A percentile compares a stretch with the other conserved stretches of the same genome.
These are phyloP conservation scores for Trichosanthes truncata DNA, from an alignment of 306 rosid species.

Conservation along the genomic window DNA sequence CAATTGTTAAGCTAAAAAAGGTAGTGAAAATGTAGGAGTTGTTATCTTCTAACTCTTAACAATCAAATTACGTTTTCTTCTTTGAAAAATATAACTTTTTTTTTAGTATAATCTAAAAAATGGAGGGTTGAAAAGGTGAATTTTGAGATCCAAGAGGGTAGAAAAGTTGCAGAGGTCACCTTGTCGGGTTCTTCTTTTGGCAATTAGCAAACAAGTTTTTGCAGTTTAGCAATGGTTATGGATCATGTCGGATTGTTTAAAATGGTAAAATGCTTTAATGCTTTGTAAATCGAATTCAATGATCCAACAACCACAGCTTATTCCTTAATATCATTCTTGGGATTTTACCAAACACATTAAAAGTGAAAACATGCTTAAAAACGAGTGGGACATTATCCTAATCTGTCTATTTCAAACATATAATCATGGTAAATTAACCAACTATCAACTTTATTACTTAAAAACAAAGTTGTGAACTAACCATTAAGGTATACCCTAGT, in stretches of 20 bases:
- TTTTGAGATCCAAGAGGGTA: neutral
- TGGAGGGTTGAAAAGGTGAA: neutral
- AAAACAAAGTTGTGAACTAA: neutral
- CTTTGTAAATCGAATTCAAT: neutral
- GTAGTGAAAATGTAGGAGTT: too few relatives aligned
- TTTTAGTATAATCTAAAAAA: neutral
- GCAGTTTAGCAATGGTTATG: neutral
- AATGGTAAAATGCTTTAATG: neutral
- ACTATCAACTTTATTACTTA: neutral
- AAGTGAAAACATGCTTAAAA: neutral
- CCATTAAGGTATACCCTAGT: neutral
- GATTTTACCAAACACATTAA: neutral
- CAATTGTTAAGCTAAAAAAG: too few relatives aligned
- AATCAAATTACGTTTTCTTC: too few relatives aligned
- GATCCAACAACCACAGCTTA: neutral
- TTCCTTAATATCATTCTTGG: neutral
- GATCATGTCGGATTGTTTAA: neutral
- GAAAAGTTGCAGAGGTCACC: neutral
- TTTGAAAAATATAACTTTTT: neutral
- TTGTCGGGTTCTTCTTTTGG: neutral
- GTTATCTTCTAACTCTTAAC: neutral
- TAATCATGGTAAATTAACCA: neutral
- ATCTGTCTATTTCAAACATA: neutral
- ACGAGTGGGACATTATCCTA: neutral
- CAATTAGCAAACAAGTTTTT: neutral